A percentile compares a stretch with the other conserved stretches of the same genome.
These are phyloP conservation scores for Hirschioporus abietinus DNA, from an alignment of 768 basidiomycete genomes.

Conservation along the genomic window DNA sequence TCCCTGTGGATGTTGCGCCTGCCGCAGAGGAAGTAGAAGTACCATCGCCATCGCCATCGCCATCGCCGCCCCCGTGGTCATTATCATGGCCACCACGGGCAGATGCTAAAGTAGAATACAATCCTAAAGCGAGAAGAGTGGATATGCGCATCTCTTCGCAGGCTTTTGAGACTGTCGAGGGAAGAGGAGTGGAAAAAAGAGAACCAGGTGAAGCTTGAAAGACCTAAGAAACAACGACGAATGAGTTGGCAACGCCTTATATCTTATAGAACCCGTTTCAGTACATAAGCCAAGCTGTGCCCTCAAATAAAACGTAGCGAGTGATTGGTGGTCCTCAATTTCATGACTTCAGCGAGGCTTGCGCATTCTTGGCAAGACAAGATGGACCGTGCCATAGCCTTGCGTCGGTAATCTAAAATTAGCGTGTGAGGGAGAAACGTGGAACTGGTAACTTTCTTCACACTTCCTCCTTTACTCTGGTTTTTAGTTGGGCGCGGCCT, in stretches of 20 bases:
- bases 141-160: background rate
- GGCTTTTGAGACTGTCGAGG: background rate
- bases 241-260: background rate
- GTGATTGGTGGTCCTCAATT: background rate
- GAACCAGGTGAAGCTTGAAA: background rate
- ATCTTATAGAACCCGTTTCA: background rate
- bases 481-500: background rate
- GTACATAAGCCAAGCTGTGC: background rate
- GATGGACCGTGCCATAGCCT: background rate
- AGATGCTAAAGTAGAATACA: background rate
- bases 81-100: background rate
- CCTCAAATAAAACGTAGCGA: background rate
- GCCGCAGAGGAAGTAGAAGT: background rate
- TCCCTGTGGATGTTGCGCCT: background rate
- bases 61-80: background rate
- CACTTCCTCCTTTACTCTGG: background rate
- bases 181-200: background rate
- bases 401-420: conserved; percentile 1
- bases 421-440: background rate
- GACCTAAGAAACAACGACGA: background rate
- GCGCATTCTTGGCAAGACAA: background rate
- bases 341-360: background rate
- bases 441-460: conserved; percentile 1
- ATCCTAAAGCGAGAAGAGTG: background rate
- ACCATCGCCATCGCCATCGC: background rate